Base-by-base conservation (phyloP, 441 rosid species). In the Cnidoscolus chayamansa region DNA sequence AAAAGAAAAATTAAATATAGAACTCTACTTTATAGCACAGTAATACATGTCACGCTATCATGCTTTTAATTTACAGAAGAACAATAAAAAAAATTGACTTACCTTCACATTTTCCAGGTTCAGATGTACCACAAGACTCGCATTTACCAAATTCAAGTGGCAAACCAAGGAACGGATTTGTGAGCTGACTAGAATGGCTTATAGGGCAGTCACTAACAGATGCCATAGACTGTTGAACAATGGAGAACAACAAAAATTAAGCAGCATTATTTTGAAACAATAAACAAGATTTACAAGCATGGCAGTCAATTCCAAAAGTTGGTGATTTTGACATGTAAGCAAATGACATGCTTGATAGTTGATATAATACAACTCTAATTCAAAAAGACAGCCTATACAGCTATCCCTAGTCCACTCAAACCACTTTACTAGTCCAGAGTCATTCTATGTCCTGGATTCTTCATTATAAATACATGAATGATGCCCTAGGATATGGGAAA, bases 141-240 rank as follows among this genome's bases (percentile, higher is more conserved):
- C 99, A 96, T 81, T 89, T 91, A 1, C 99, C 98, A 82, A 84
- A 86, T 65, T 93, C 96, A 1, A 96, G 84, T 1, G 99, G 99
- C 83, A 96, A 76, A 20, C 99, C 99, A 70, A 96, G 93, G 79
- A 86, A 93, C 11, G 98, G 81, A 79, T 96, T 96, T 15, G 88
- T 80, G 4, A 93, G 87, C 81, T 93, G 98, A 83, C 82, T 88
- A 12, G 89, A 76, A 79, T 96, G 97, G 67, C 85, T 85, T 51
- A 92, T 90, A 11, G 93, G 72, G 66, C 86, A 84, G 13, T 80
- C 97, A 76, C 89, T 93, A 62, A 90, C 62, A 0, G 97, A 96
- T 74, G 98, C 92, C 74, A 82, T 78, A 54, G 85, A 74, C 98
- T 93, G 81, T 70, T 9, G 54, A 57, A 67, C 10, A 57, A 56